Evolutionary conservation across 139 green algal species (phyloP), one percentile per base, ranked within the genome.

Genomic region (Chlamydomonas urium): DNA sequence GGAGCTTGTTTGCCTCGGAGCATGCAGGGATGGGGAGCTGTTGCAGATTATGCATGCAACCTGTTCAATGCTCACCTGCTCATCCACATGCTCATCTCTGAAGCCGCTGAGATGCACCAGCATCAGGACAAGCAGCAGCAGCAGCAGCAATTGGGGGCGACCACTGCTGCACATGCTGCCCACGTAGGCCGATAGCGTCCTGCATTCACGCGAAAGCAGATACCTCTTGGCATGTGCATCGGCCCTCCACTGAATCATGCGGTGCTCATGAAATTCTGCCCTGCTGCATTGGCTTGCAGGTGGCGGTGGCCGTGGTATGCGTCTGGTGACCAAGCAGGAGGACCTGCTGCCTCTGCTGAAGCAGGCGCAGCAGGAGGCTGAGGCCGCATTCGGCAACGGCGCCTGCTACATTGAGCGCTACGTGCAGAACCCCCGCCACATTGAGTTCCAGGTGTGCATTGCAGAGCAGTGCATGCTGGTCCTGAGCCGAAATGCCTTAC

Each of bases 401-500:
- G 86, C 81, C 31, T 87, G 95, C 10, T 98, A 98, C 85, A 92
- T 98, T 56, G 94, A 98, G 88, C 83, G 92, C 6, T 93, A 84
- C 71, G 83, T 98, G 26, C 68, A 86, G 38, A 92, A 97, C 86
- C 94, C 94, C 0, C 87, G 93, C 65, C 94, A 98, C 85, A 97
- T 98, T 59, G 94, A 98, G 85, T 97, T 98, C 87, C 91, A 97
- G 88, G 88, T 88, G 63, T n/a, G n/a, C n/a, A n/a, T n/a, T n/a
- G n/a, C n/a, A n/a, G n/a, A n/a, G n/a, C n/a, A n/a, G n/a, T n/a
- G n/a, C n/a, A n/a, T n/a, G n/a, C n/a, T n/a, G n/a, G n/a, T n/a
- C n/a, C n/a, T n/a, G n/a, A n/a, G n/a, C n/a, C n/a, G n/a, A n/a
- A n/a, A n/a, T n/a, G n/a, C n/a, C n/a, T n/a, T n/a, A n/a, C n/a